A percentile compares a stretch with the other conserved stretches of the same genome.
phyloP scores from a whole-genome alignment of 176 grass and related monocot species.

The Aegilops sharonensis region DNA sequence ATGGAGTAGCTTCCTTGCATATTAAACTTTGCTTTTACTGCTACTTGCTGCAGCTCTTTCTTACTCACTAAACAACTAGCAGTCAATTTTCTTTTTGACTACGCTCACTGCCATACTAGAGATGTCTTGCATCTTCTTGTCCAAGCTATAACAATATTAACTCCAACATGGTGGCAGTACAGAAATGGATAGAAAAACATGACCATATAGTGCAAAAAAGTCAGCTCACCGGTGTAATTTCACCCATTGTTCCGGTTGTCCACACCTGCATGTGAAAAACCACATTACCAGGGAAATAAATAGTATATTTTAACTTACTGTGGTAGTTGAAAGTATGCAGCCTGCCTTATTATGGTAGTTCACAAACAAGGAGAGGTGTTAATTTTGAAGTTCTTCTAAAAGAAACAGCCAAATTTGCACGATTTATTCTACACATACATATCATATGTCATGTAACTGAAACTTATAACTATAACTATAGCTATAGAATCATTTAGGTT shows the following conservation, averaged over 20 bases:
- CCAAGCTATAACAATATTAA: no score
- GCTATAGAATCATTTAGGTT: neutral
- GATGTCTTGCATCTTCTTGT: no score
- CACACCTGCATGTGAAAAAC: conserved; percentile 68
- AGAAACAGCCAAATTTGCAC: neutral
- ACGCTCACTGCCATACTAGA: no score
- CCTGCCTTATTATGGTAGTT: neutral
- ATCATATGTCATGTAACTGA: neutral
- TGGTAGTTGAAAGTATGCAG: conserved; percentile 1
- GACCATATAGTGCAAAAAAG: neutral
- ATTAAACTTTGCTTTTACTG: no score
- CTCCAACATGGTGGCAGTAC: neutral
- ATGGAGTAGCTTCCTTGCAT: no score
- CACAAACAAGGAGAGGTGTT: neutral
- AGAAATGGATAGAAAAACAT: neutral
- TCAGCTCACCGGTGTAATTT: conserved; percentile 86
- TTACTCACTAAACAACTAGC: no score
- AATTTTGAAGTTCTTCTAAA: neutral
- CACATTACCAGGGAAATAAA: neutral
- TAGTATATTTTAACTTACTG: neutral
- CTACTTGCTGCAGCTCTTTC: no score
- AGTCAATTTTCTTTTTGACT: no score
- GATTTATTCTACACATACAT: neutral
- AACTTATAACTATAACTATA: conserved; percentile 5
- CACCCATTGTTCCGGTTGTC: conserved; percentile 99